phyloP scores from a whole-genome alignment of 306 rosid species.

The Canavalia ensiformis region DNA sequence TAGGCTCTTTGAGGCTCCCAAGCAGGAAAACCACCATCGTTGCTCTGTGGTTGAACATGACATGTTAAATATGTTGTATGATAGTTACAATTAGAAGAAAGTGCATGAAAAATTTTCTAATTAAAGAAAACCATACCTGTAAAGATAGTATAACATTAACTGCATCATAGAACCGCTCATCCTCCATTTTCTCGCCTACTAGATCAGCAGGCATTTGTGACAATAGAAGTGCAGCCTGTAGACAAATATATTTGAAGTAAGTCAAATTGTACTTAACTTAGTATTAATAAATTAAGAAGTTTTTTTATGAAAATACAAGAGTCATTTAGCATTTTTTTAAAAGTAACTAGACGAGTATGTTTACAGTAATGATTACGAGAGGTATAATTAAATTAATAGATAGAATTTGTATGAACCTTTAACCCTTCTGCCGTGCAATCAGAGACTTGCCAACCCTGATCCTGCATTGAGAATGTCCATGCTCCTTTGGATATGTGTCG shows the following conservation, averaged over 20 bases:
- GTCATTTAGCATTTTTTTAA: too few relatives aligned
- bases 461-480: slow-evolving; percentile 66
- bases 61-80: background rate
- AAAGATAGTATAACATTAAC: slow-evolving; percentile 65
- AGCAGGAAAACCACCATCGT: slow-evolving; percentile 67
- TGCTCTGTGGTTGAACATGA: slow-evolving; percentile 48
- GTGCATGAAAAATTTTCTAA: background rate
- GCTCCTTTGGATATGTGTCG: slow-evolving; percentile 67
- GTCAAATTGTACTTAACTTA: background rate
- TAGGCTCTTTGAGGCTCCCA: slow-evolving; percentile 73
- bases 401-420: slow-evolving; percentile 49
- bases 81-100: background rate
- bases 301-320: too few relatives aligned
- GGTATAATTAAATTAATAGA: too few relatives aligned
- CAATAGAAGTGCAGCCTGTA: slow-evolving; percentile 60
- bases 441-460: slow-evolving; percentile 73
- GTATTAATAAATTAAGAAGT: background rate
- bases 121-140: slow-evolving; percentile 45
- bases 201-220: slow-evolving; percentile 59
- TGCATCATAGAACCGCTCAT: slow-evolving; percentile 57
- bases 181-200: slow-evolving; percentile 55
- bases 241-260: background rate
- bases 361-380: too few relatives aligned
- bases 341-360: too few relatives aligned
- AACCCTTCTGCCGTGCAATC: slow-evolving; percentile 75